Evolutionary conservation across 2,329 filamentous ascomycete genomes (phyloP), one percentile per base, ranked within the genome.

Genomic region (Fusarium liriodendri): DNA sequence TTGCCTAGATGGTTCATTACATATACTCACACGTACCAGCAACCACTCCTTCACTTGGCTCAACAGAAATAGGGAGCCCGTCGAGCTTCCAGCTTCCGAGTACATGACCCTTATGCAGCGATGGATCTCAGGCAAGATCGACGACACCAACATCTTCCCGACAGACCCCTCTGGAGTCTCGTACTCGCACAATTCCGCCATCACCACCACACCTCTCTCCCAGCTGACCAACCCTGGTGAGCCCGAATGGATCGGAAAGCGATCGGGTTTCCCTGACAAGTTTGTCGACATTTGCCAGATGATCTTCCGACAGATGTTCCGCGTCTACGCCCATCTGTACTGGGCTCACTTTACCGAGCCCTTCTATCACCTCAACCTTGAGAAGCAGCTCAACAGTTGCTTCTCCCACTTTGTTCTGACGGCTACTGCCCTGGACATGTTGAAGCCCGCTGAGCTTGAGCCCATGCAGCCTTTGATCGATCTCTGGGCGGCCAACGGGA

Each of bases 291-390:
- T 98, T 77, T 97, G 96, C 87, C 95, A 97, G 86, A 93, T 93
- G 75, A 97, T 98, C 79, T 96, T 98, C 86, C 93, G 95, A 78
- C 97, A 98, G 85, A 98, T 99, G 93, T 98, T 99, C 88, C 94
- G 97, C 69, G 96, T 98, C 77, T 99, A 99, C 81, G 93, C 97
- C 57, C 97, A 99, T 84, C 91, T 99, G 70, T 99, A 99, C 87
- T 98, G 97, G 89, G 94, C 95, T 66, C 97, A 99, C 84, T 99
- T 94, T 83, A 86, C 92, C 70, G 93, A 95, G 76, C 93, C 93
- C 6, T 95, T 95, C 83, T 96, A 95, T 84, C 92, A 95, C 82
- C 88, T 96, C 74, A 95, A 94, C 84, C 86, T 93, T 11, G 92
- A 93, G 82, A 93, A 95, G 81, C 92, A 94, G 78, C 88, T 96